Base-by-base conservation (phyloP, 1,284 basidiomycete species). In the Austroboletus novae-zelandiae region DNA sequence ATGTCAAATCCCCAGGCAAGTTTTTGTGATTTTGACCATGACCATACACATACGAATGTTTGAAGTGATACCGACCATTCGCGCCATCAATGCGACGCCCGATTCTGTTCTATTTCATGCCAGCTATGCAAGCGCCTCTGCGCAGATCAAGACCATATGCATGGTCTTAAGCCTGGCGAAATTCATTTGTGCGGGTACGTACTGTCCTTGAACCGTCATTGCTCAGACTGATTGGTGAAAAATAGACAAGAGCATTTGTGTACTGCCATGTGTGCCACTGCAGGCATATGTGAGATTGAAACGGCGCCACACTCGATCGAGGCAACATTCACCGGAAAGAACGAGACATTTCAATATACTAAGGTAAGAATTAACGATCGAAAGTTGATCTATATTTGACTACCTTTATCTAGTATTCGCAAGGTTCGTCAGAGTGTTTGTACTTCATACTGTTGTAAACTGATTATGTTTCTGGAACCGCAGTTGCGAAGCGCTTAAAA, bases 141-240 rank as follows among this genome's bases (percentile, higher is more conserved):
- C 51, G 65, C 73, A 5, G 60, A 65, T 36, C 53, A 60, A 14
- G 68, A 81, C 47, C 83, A 84, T 62, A 66, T 84, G 45, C 83
- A 84, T 55, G 79, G 73, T 2, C 61, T 81, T 0, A 57, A 73
- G 4, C 36, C 51, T 0, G 57, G 53, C 15, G 69, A 71, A 0
- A 53, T 74, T n/a, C 82, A 84, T 66, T 71, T 84, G 17, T 84
- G 82, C 70, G 81, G 80, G 80, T 83, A 39, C 31, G 77, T 71
- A 10, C 17, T 9, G 20, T 7, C n/a, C 48, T 29, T 4, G 15
- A 3, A 8, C 3, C 2, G 23, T 20, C 1, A 4, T 42, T 9
- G 10, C n/a, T 31, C 11, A 37, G 36, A 8, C 34, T 55, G 14
- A 56, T 40, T 10, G 2, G 32, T 14, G 20, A 50, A 54, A 2